Percentiles rank a stretch among this genome's conserved stretches.
Evolutionary conservation across 371 early-diverging fungal genomes (phyloP).

Genomic region (Lichtheimia ornata): DNA sequence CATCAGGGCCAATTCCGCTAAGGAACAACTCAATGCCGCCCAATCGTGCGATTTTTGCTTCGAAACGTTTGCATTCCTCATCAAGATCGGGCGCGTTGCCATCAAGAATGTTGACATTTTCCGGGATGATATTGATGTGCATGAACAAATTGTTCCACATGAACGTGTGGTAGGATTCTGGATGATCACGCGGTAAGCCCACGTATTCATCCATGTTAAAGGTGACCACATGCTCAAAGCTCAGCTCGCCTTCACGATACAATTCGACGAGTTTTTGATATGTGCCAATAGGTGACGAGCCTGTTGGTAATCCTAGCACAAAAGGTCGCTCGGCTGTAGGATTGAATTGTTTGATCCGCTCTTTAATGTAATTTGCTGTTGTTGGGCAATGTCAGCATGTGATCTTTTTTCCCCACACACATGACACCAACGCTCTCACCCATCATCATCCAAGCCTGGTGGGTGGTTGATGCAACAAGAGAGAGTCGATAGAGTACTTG

Average conservation of each 20-base stretch:
- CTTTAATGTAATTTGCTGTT: conserved; percentile 23
- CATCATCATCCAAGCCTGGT: background rate
- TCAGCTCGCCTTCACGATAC: conserved; percentile 53
- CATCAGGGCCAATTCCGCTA: conserved; percentile 67
- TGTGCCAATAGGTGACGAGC: conserved; percentile 34
- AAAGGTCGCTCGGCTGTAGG: conserved; percentile 78
- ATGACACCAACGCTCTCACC: too few species aligned
- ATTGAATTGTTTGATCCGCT: conserved; percentile 67
- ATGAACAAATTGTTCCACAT: conserved; percentile 63
- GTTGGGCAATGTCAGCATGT: background rate
- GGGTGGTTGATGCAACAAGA: background rate
- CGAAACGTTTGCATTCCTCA: conserved; percentile 60
- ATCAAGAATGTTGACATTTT: conserved; percentile 61
- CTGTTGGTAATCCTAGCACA: conserved; percentile 84
- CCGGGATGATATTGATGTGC: conserved; percentile 58
- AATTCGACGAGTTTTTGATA: conserved; percentile 59
- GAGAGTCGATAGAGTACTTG: conserved; percentile 26
- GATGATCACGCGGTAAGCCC: conserved; percentile 58
- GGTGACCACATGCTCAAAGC: conserved; percentile 63
- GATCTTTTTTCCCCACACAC: too few species aligned
- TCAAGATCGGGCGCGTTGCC: conserved; percentile 66
- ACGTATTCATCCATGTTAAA: conserved; percentile 62
- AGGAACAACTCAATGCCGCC: conserved; percentile 66
- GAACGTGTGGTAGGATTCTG: conserved; percentile 64
- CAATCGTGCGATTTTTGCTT: conserved; percentile 55